These are phyloP conservation scores for Beauveria pseudobassiana DNA, from an alignment of 2,329 filamentous ascomycete species.

Conservation along the genomic window DNA sequence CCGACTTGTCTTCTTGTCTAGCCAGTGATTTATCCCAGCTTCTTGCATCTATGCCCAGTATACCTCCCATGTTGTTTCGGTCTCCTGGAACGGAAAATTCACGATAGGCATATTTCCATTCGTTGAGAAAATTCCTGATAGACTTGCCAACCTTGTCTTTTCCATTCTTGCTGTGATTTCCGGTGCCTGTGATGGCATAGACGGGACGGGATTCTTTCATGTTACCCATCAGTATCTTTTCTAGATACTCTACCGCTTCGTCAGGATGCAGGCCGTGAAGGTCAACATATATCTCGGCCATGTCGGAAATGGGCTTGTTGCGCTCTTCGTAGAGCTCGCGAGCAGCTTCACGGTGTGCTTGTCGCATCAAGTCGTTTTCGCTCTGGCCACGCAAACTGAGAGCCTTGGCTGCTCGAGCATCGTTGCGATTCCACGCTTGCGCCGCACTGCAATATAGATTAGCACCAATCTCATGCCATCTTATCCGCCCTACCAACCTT, in stretches of 20 bases:
- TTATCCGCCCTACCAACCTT: conserved; percentile 51
- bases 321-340: conserved; percentile 88
- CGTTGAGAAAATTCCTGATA: conserved; percentile 81
- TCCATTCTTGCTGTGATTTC: conserved; percentile 96
- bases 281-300: conserved; percentile 81
- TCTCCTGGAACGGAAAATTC: conserved; percentile 98
- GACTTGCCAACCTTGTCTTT: conserved; percentile 98
- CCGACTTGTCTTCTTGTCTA: conserved; percentile 38
- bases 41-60: conserved; percentile 58
- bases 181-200: conserved; percentile 94
- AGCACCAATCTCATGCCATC: neutral
- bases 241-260: conserved; percentile 90
- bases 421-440: conserved; percentile 97
- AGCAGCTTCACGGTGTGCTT: conserved; percentile 91
- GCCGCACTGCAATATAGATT: conserved; percentile 53
- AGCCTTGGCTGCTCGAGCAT: conserved; percentile 91
- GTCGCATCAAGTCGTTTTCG: conserved; percentile 95
- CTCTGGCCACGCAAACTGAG: conserved; percentile 89
- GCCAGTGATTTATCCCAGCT: conserved; percentile 58
- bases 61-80: conserved; percentile 71
- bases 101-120: conserved; percentile 91
- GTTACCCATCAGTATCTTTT: conserved; percentile 80
- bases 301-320: conserved; percentile 53
- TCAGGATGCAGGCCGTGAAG: conserved; percentile 97
- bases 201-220: conserved; percentile 64